Evolutionary conservation across 352 stramenopile species (phyloP).

Genomic region (Phytophthora rubi): DNA sequence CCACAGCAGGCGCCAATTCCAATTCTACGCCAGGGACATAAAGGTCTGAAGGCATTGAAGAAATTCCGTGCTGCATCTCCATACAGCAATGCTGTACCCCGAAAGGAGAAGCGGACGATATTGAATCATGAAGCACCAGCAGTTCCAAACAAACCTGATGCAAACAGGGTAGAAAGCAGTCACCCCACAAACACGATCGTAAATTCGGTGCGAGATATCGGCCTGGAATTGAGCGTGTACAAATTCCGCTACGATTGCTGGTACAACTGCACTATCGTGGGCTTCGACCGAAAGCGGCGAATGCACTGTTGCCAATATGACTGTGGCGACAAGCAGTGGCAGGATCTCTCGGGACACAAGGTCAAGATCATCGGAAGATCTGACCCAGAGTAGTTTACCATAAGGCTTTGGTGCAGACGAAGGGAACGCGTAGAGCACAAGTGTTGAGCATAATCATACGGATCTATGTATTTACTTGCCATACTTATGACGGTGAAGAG

Average conservation of each 20-base stretch:
- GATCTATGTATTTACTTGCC: constrained; percentile 74
- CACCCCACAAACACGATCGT: constrained; percentile 25
- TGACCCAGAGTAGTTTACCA: constrained; percentile 6
- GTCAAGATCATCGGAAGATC: constrained; percentile 49
- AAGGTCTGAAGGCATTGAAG: constrained; percentile 69
- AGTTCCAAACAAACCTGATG: not conserved
- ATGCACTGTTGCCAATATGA: constrained; percentile 86
- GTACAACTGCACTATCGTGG: constrained; percentile 81
- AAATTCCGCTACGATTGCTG: constrained; percentile 85
- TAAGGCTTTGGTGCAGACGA: constrained; percentile 4
- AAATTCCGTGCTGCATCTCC: constrained; percentile 64
- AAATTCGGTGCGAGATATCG: constrained; percentile 70
- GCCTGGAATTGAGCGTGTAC: constrained; percentile 66
- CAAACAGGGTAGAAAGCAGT: constrained; percentile 3
- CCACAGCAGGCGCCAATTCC: constrained; percentile 28
- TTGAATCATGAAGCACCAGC: constrained; percentile 16
- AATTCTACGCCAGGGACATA: constrained; percentile 69
- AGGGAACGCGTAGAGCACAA: not conserved
- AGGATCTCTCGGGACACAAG: constrained; percentile 59
- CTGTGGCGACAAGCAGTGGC: constrained; percentile 86
- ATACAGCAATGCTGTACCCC: constrained; percentile 48
- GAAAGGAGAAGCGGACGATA: constrained; percentile 30
- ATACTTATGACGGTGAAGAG: constrained; percentile 89
- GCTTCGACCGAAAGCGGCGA: constrained; percentile 70
- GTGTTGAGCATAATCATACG: constrained; percentile 28